phyloP scores from a whole-genome alignment of 345 rosid genomes.

The Xanthoceras sorbifolium region DNA sequence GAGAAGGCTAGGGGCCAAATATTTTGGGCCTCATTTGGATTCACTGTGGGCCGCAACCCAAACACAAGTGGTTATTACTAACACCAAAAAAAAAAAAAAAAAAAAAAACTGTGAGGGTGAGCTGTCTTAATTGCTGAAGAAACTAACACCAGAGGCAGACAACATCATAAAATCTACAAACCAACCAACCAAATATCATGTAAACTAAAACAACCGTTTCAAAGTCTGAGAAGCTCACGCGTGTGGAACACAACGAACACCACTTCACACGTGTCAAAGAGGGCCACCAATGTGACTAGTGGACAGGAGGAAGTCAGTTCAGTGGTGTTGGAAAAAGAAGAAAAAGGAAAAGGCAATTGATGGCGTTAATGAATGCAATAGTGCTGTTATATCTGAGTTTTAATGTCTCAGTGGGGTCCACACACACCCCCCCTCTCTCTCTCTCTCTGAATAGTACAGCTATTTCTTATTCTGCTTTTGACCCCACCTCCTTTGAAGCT shows the following conservation, averaged over 20 bases:
- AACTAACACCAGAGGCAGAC: conserved; percentile 18
- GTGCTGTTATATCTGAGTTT: conserved; percentile 24
- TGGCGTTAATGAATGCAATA: conserved; percentile 33
- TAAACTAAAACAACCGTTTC: too few relatives aligned
- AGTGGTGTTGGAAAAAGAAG: not conserved
- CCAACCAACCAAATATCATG: not conserved
- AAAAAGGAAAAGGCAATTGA: conserved; percentile 18
- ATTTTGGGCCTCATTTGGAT: not conserved
- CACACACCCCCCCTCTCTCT: not conserved
- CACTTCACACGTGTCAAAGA: not conserved
- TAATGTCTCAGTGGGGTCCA: conserved; percentile 25
- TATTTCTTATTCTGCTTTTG: conserved; percentile 19
- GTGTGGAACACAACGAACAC: not conserved
- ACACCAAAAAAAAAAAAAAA: not conserved
- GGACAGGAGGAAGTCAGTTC: not conserved
- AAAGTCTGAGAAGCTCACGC: not conserved
- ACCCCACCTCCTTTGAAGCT: conserved; percentile 35
- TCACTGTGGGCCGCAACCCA: not conserved
- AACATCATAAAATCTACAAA: not conserved
- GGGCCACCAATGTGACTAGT: not conserved
- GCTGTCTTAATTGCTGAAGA: conserved; percentile 13
- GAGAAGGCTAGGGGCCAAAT: too few relatives aligned
- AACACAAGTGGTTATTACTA: not conserved
- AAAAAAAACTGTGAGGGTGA: too few relatives aligned
- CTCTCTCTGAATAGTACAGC: conserved; percentile 29